Percentiles rank a stretch among this genome's conserved stretches.
These are phyloP conservation scores for Xylariaceae sp. DNA, from an alignment of 2,329 filamentous ascomycete species.

Conservation along the genomic window DNA sequence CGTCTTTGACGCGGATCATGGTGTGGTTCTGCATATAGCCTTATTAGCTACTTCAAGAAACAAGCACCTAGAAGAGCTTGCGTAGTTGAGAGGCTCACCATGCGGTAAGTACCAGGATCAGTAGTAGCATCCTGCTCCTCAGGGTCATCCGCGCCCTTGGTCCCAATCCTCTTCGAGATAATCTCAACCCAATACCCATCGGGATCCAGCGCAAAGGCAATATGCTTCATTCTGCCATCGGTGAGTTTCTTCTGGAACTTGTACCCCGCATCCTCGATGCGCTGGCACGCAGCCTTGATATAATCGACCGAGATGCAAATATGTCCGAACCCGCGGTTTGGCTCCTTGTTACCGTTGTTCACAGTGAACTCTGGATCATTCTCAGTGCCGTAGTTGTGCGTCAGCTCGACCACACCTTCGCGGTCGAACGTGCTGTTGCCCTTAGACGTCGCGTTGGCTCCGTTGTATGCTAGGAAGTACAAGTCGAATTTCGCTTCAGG, in stretches of 20 bases:
- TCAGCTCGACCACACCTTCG: slow-evolving; percentile 85
- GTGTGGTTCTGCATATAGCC: slow-evolving; percentile 65
- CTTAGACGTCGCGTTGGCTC: slow-evolving; percentile 68
- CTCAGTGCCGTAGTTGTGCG: slow-evolving; percentile 85
- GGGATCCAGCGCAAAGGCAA: slow-evolving; percentile 87
- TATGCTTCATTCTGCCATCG: slow-evolving; percentile 82
- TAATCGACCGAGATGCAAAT: slow-evolving; percentile 80
- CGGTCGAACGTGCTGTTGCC: slow-evolving; percentile 75
- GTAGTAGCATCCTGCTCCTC: slow-evolving; percentile 71
- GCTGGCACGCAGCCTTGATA: slow-evolving; percentile 84
- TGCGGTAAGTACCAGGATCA: slow-evolving; percentile 71
- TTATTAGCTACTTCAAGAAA: slow-evolving; percentile 4
- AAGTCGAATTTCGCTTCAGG: slow-evolving; percentile 91
- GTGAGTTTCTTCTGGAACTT: slow-evolving; percentile 92
- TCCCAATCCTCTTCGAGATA: slow-evolving; percentile 63
- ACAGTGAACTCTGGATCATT: slow-evolving; percentile 75
- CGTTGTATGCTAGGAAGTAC: slow-evolving; percentile 91
- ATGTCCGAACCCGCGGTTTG: slow-evolving; percentile 80
- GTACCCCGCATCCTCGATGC: slow-evolving; percentile 87
- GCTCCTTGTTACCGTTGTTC: slow-evolving; percentile 89
- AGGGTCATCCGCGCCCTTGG: slow-evolving; percentile 54
- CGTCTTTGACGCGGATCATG: slow-evolving; percentile 91
- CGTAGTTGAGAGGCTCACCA: slow-evolving; percentile 40
- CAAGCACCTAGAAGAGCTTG: neutral
- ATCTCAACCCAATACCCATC: slow-evolving; percentile 88